phyloP scores from a whole-genome alignment of 345 rosid genomes.

The Syzygium aqueum region DNA sequence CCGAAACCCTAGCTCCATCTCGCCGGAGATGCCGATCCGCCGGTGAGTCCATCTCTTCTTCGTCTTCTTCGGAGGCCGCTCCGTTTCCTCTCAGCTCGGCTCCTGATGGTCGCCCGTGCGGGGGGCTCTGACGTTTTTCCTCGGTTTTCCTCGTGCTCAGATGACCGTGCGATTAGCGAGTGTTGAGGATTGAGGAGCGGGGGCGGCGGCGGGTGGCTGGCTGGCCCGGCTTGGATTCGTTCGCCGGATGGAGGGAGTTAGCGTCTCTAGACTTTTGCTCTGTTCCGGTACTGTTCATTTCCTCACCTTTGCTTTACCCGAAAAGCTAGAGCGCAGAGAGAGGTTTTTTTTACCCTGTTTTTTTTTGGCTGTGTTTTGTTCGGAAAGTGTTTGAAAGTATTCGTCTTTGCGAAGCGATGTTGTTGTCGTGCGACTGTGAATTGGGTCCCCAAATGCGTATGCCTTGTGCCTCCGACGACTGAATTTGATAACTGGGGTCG shows the following conservation, averaged over 20 bases:
- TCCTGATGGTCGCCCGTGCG: background rate
- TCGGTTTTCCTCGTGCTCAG: background rate
- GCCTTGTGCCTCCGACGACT: background rate
- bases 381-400: too few relatives aligned
- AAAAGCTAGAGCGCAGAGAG: background rate
- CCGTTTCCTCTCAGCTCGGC: background rate
- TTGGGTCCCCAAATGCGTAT: background rate
- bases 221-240: conserved; percentile 19
- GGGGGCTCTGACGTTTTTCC: background rate
- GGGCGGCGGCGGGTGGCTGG: conserved; percentile 1
- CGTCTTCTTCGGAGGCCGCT: background rate
- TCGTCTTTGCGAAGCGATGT: background rate
- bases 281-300: conserved; percentile 76
- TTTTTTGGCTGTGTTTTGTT: background rate
- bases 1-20: conserved; percentile 78
- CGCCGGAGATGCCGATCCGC: conserved; percentile 28
- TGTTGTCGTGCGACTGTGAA: background rate
- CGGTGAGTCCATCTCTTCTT: conserved; percentile 28
- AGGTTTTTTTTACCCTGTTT: background rate
- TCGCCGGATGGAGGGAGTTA: conserved; percentile 99
- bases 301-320: conserved; percentile 15
- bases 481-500: background rate
- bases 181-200: conserved; percentile 41
- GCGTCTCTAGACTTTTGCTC: conserved; percentile 81
- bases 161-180: conserved; percentile 35